Base-by-base conservation (phyloP, 225 moss, liverwort and hornwort species). In the Pseudoscleropodium purum region DNA sequence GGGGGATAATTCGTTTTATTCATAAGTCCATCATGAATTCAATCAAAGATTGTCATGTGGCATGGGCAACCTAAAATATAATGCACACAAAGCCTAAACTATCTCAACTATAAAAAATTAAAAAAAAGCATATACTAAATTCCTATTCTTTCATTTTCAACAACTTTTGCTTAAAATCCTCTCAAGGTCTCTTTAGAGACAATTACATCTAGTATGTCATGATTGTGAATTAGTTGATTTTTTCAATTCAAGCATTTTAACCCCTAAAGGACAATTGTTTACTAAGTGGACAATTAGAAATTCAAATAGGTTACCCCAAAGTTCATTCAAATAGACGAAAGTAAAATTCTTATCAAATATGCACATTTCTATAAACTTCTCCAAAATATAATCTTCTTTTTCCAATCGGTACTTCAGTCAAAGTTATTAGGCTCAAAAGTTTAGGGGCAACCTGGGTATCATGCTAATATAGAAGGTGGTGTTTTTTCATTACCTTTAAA, bases 341-440 rank as follows among this genome's bases (percentile, higher is more conserved):
- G 4, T 75, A 0, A 47, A 72, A 10, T 45, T 45, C 2, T 43
- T 18, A 17, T 30, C 1, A 30, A 17, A 47, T 6, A 11, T 31
- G 4, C 4, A 18, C 18, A 11, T 18, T 47, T 47, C 7, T 45
- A 17, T 18, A 31, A 47, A 4, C 11, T 31, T 74, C 0, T 1
- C 0, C 0, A 29, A 17, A 73, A 70, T 26, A 15, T 25, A 30
- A 45, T 45, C 0, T 0, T 0, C n/a, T n/a, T n/a, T n/a, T n/a
- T n/a, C n/a, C n/a, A n/a, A n/a, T n/a, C n/a, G n/a, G 0, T 6
- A 1, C 6, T 1, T 47, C 1, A 19, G 0, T 75, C 2, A 49
- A 75, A 47, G 47, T 30, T 47, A 75, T 43, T 25, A 5, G 29
- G 1, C 12, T 47, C 0, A 0, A 31, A 47, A 47, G 1, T 18